Base-by-base conservation (phyloP, 345 rosid genomes). In the Brassica incana region DNA sequence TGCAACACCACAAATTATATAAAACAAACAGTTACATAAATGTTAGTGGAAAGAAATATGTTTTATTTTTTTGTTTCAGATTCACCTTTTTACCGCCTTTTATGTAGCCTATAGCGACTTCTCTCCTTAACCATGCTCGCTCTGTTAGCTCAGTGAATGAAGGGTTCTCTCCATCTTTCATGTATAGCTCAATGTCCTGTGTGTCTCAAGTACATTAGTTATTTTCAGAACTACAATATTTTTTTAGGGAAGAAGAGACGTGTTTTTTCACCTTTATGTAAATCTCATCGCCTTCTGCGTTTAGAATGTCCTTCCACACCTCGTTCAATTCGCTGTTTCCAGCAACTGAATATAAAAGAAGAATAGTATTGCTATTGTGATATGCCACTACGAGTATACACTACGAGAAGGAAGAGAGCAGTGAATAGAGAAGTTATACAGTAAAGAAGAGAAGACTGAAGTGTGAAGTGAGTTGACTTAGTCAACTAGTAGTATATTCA, bases 211-310 rank as follows among this genome's bases (percentile, higher is more conserved):
- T 30, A 73, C 69, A 23, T 30, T 10, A 8, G 4, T 52, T 56
- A 70, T 11, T 25, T 68, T 75, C 54, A 75, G 61, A 58, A n/a
- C 71, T 43, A n/a, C 14, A 68, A 50, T 1, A 61, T 8, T n/a
- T 50, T 63, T 16, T 33, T 23, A 33, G 18, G 58, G 8, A 14
- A 18, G 66, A 38, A 50, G 80, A 75, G 16, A n/a, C 58, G 2
- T 38, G 69, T 29, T 32, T 29, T 18, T 18, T 65, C 56, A 91
- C 99, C 97, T 93, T 93, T 29, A 91, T 89, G 71, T 95, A 93
- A 66, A 95, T 95, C 82, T 95, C 98, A 78, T 95, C 99, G 16
- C 99, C 99, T 25, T 95, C 98, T 60, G 98, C 93, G 64, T 92
- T 76, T 43, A 95, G 85, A 78, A 95, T 89, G 85, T 95, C 99